phyloP scores from a whole-genome alignment of 2,329 filamentous ascomycete species.

The Apiospora rasikravindrae region DNA sequence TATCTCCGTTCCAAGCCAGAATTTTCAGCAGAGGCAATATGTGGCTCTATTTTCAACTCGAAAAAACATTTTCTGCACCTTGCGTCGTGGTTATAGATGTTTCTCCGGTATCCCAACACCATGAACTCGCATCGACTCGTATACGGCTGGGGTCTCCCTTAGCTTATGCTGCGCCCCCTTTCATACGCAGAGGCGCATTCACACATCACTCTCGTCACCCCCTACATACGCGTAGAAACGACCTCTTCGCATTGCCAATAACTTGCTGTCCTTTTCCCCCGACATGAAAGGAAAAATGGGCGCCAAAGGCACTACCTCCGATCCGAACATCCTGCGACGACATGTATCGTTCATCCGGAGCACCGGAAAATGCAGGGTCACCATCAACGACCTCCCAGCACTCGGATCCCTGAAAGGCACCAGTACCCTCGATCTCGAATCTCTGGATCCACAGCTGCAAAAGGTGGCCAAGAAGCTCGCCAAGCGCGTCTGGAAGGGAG shows the following conservation, averaged over 20 bases:
- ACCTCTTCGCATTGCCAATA: not conserved
- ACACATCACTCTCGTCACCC: not conserved
- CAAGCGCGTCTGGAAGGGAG: not conserved
- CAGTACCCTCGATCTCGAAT: not conserved
- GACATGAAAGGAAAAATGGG: not conserved
- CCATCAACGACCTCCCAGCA: not conserved
- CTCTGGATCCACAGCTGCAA: not conserved
- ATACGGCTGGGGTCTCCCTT: not conserved
- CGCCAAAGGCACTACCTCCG: not conserved
- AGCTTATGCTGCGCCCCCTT: not conserved
- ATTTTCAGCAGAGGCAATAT: not conserved
- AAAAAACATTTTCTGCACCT: not conserved
- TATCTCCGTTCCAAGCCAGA: not conserved
- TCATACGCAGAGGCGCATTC: not conserved
- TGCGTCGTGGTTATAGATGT: not conserved
- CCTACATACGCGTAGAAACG: not conserved
- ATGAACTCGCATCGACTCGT: not conserved
- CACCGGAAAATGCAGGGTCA: not conserved
- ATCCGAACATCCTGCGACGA: too few species aligned
- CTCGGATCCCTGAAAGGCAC: not conserved
- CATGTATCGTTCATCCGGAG: not conserved
- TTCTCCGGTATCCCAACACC: not conserved
- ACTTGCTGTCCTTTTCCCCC: rapidly evolving
- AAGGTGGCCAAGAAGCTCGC: not conserved
- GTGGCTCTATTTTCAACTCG: not conserved